Evolutionary conservation across 2,329 filamentous ascomycete species (phyloP), one percentile per base, ranked within the genome.

Genomic region (Shiraia sp.): DNA sequence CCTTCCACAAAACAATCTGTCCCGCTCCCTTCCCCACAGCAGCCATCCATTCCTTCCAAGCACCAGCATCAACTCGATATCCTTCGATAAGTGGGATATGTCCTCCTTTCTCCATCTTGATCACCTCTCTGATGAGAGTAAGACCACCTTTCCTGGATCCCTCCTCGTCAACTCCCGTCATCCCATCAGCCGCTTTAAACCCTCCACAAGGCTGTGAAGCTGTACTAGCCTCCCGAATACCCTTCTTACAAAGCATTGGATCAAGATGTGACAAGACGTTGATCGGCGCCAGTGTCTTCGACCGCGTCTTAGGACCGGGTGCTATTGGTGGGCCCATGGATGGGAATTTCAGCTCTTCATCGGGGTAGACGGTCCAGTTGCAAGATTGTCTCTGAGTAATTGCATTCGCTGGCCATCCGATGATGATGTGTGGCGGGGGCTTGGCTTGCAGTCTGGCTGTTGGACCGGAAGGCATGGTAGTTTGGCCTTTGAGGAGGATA

Each of bases 1-100:
- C 43, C 35, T 30, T 47, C 53, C 53, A 82, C 66, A 60, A 26
- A 10, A 63, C 44, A 7, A 61, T 27, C 47, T 61, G 59, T 4
- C 54, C 61, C 26, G 32, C 6, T 1, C 61, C 61, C 43, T n/a
- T 44, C 1, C 49, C 59, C 26, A 61, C 53, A 12, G 55, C 57
- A 23, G 53, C 53, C 38, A 59, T 24, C 40, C 53, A 59, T 2
- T 16, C 34, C 31, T 31, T 40, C 33, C 55, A 63, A 9, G 36
- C 34, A 6, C 2, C 15, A 6, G 52, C 31, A 46, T 64, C 53
- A 6, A 57, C 50, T 24, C 49, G 42, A 17, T 40, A 54, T 16
- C 49, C 53, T 36, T 63, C 56, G 15, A 63, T 32, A 32, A 63
- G 36, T 17, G 61, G 61, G 1, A 61, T 13, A 1, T 23, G 10